Evolutionary conservation across 192 early-diverging fungal genomes (phyloP).

Genomic region (Coemansia sp.): DNA sequence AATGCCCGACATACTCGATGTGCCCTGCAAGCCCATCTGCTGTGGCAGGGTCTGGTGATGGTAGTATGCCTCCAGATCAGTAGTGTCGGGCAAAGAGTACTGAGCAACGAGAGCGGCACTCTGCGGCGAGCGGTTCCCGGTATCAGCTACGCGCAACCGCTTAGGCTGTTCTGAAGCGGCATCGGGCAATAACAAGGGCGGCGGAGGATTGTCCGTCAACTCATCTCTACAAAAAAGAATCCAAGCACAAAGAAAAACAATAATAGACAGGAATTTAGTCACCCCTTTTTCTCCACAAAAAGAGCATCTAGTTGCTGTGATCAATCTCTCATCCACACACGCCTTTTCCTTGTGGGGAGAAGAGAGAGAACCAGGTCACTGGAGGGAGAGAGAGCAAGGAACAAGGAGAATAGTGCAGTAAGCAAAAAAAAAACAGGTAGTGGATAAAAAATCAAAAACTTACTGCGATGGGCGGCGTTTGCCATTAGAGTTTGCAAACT

Average conservation of each 20-base stretch:
- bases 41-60: neutral
- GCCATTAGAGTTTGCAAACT: constrained; percentile 27
- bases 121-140: constrained; percentile 27
- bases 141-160: neutral
- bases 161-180: neutral
- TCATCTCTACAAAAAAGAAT: constrained; percentile 7
- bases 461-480: constrained; percentile 34
- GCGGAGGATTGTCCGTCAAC: neutral
- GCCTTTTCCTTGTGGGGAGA: neutral
- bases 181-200: neutral
- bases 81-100: constrained; percentile 23
- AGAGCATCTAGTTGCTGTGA: neutral
- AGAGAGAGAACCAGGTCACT: neutral
- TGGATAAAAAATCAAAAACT: constrained; percentile 15
- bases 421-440: constrained; percentile 3
- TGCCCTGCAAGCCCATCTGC: neutral
- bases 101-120: constrained; percentile 44
- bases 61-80: neutral
- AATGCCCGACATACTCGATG: constrained; percentile 15
- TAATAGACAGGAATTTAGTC: neutral
- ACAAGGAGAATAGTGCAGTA: constrained; percentile 13
- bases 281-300: neutral
- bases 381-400: neutral
- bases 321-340: neutral
- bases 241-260: neutral